A percentile compares a stretch with the other conserved stretches of the same genome.
Conservation (phyloP, 768 basidiomycete species). For the Boletus vinaceobasis region DNA sequence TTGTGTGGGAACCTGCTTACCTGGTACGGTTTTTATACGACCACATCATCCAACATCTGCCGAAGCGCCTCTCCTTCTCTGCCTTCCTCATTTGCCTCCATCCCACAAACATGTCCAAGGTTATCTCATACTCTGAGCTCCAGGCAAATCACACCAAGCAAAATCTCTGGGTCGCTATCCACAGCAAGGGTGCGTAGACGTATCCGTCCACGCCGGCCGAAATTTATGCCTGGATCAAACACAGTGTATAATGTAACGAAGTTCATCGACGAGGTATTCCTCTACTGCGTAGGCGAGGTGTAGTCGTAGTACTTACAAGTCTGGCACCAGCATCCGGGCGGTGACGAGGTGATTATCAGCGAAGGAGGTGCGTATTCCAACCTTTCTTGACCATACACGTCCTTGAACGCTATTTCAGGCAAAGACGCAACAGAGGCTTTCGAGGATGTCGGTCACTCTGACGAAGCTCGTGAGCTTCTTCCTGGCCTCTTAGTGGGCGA, state of each 20-base stretch:
- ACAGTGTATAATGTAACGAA: conserved; percentile 90
- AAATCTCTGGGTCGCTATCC: conserved; percentile 75
- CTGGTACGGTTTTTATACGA: conserved; percentile 18
- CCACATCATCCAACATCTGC: conserved; percentile 1
- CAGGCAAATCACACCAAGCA: conserved; percentile 73
- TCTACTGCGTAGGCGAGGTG: background rate
- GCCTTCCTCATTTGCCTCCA: conserved; percentile 14
- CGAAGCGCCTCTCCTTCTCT: background rate
- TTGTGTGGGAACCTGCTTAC: conserved; percentile 29
- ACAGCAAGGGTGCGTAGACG: conserved; percentile 66
- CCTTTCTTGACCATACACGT: background rate
- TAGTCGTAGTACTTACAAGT: conserved; percentile 4
- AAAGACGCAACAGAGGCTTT: conserved; percentile 98
- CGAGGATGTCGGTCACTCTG: conserved; percentile 98
- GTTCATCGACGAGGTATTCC: conserved; percentile 88
- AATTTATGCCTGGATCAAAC: conserved; percentile 5
- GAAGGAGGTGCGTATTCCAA: conserved; percentile 71
- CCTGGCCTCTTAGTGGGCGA: conserved; percentile 77
- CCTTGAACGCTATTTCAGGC: conserved; percentile 45
- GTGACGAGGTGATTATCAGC: conserved; percentile 94
- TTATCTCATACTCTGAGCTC: conserved; percentile 71
- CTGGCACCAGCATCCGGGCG: conserved; percentile 79
- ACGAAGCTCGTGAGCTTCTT: conserved; percentile 89
- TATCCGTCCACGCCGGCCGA: background rate
- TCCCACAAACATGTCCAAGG: conserved; percentile 41